Base-by-base conservation (phyloP, 106 monocot genomes). In the Phalaenopsis equestris region DNA sequence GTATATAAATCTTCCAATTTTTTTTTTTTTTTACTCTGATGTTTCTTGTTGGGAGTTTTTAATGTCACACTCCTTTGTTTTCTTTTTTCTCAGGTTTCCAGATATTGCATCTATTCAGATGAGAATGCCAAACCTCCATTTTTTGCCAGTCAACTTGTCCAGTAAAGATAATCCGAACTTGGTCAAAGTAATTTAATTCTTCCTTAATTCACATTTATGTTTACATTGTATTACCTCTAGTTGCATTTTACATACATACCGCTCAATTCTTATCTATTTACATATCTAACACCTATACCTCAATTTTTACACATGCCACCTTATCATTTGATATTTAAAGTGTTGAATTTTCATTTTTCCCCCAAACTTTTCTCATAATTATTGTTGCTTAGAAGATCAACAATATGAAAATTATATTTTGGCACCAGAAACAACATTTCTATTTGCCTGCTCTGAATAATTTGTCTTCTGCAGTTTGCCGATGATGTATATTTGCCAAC, bases 111-210 rank as follows among this genome's bases (percentile, higher is more conserved):
- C 83, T 56, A 68, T 96, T 85, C 88, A 88, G 36, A 90, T 96
- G 42, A 83, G 48, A 80, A 96, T 96, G 96, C 96, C 96, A 61
- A 96, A 96, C 70, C 64, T 96, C 52, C 96, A 96, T 73, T 96
- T 96, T 78, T 84, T 96, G 56, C 96, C 96, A 6, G 90, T 96
- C 45, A 96, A 96, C 76, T 72, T 96, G 43, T 81, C 87, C 10
- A 83, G 83, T 81, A 94, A 94, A 82, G 86, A 86, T 52, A 94
- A 94, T 56, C 88, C 80, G 55, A 84, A 43, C 75, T 68, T 96
- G 47, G 88, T 96, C 16, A 90, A 94, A 88, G 96, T 94, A 38
- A 84, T 87, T 74, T 6, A 6, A 24, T 56, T 3, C 14, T 67
- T 67, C 48, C 14, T 39, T 80, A 37, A 19, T 55, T 41, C 75